These are phyloP conservation scores for Coemansia sp. DNA, from an alignment of 192 early-diverging fungal genomes.

Conservation along the genomic window DNA sequence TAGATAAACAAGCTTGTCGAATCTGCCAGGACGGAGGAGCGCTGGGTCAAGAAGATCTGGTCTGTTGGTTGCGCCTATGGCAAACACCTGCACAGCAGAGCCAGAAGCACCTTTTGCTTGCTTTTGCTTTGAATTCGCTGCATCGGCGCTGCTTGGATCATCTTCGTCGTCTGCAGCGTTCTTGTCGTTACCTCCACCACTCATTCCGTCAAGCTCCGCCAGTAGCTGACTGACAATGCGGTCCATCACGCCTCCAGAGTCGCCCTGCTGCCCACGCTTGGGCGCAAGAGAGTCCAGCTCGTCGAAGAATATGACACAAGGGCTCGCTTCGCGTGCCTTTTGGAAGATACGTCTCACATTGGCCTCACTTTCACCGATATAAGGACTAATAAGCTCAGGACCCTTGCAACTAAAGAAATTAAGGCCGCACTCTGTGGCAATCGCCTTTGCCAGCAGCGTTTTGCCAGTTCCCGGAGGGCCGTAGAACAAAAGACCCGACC, in stretches of 20 bases:
- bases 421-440: slow-evolving; percentile 94
- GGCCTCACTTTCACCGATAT: slow-evolving; percentile 98
- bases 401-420: slow-evolving; percentile 99
- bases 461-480: slow-evolving; percentile 99
- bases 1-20: slow-evolving; percentile 96
- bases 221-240: slow-evolving; percentile 95
- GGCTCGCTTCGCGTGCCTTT: slow-evolving; percentile 91
- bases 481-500: slow-evolving; percentile 91
- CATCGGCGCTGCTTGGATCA: slow-evolving; percentile 55
- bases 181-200: slow-evolving; percentile 48
- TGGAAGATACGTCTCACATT: slow-evolving; percentile 97
- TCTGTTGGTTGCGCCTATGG: slow-evolving; percentile 97
- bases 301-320: slow-evolving; percentile 99
- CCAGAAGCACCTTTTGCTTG: slow-evolving; percentile 24
- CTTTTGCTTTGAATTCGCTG: not conserved
- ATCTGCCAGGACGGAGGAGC: slow-evolving; percentile 90
- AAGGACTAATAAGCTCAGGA: slow-evolving; percentile 97
- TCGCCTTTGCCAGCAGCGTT: slow-evolving; percentile 96
- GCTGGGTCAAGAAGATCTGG: slow-evolving; percentile 96
- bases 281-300: slow-evolving; percentile 98
- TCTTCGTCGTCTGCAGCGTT: not conserved
- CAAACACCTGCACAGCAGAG: slow-evolving; percentile 75
- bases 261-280: slow-evolving; percentile 96
- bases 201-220: slow-evolving; percentile 95
- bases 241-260: slow-evolving; percentile 99